Evolutionary conservation across 345 rosid species (phyloP), one percentile per base, ranked within the genome.

Genomic region (Anastatica hierochuntica): DNA sequence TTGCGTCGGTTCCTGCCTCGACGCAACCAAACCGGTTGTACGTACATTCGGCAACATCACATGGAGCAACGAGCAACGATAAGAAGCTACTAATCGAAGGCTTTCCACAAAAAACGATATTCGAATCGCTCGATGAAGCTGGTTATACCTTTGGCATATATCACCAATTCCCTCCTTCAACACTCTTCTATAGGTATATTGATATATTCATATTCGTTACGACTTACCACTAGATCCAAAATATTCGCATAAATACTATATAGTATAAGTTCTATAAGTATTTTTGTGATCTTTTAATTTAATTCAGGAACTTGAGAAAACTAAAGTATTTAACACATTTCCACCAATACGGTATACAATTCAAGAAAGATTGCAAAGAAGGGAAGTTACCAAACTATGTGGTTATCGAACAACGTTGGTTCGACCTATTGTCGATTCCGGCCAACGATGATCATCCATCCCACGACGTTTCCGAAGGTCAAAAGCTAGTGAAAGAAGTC

Each of bases 1-100:
- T 83, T 16, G 80, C 86, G 1, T 68, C 90, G 5, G 57, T 77
- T 9, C 85, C 90, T 2, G 62, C 83, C 0, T 77, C 80, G 1
- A 83, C 90, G 14, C 90, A 79, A 56, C 81, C 83, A 1, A 83
- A 83, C 38, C 56, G 85, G 43, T 4, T 74, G 53, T 83, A 33
- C 14, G 71, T 79, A 11, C 85, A 82, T 15, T 74, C 90, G 0
- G 90, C 73, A 27, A 82, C 90, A 14, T 75, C 83, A 12, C 77
- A 77, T 55, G 90, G 90, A 24, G 72, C 76, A n/a, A 60, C 83
- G 0, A 72, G 76, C 51, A 77, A 79, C 14, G 76, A 77, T 14
- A 61, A 62, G 1, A 23, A 62, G 7, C 15, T 69, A 69, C 62
- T 83, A 20, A 34, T 69, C 1, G 60, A 68, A 57, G 90, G 90